Evolutionary conservation across 495 filamentous ascomycete genomes (phyloP), one percentile per base, ranked within the genome.

Genomic region (Neurospora sp.): DNA sequence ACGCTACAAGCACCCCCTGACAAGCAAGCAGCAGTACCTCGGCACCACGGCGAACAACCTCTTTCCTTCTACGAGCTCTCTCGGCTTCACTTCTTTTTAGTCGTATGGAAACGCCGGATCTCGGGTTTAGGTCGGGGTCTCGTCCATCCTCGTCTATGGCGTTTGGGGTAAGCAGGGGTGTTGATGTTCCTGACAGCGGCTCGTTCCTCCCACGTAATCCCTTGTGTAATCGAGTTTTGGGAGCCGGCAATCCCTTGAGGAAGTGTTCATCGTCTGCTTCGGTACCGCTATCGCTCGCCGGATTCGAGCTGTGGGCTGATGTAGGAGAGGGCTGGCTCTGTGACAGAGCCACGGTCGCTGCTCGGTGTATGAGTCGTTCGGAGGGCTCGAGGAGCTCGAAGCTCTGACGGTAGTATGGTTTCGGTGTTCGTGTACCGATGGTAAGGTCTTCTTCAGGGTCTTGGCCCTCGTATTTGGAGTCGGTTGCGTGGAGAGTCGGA

Each of bases 211-310:
- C 88, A 59, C 87, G 82, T 37, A 97, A 81, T 4, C 94, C 94
- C 78, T 97, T 97, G 72, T 90, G 89, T 21, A 89, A 86, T 43
- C 90, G 86, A 19, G 86, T 72, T 36, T 88, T 90, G 2, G 94
- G 92, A 0, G 93, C 92, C 2, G 94, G 94, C 39, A 97, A 81
- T 5, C 93, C 92, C 78, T 90, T 93, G 75, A 97, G 85, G 74
- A 94, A 88, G 74, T 88, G 85, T 70, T 97, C 94, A 84, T 97
- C 94, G 77, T 97, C 93, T 19, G 94, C 93, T 77, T 98, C 94
- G 13, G 93, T 96, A 69, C 94, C 94, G 78, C 93, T 96, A 71
- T 97, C 93, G 81, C 93, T 96, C 15, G 88, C 86, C 8, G 89
- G 87, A 6, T 86, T 84, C n/a, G 87, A 86, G 66, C 82, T 78